Evolutionary conservation across 2,329 filamentous ascomycete genomes (phyloP).

Genomic region (Exophiala sp.): DNA sequence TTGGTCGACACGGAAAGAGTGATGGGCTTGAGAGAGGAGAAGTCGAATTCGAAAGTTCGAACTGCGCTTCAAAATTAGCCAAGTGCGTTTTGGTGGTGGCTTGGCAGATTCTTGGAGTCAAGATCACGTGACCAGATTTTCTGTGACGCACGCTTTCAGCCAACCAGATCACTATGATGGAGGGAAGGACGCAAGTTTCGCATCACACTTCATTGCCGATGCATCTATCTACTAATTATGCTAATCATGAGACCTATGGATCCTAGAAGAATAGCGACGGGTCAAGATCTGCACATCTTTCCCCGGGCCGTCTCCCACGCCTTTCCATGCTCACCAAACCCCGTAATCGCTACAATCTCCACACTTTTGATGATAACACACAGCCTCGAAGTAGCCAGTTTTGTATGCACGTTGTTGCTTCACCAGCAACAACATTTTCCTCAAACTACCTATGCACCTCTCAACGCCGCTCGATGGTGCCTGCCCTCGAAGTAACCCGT

Average conservation of each 20-base stretch:
- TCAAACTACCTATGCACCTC: too few species aligned
- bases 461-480: too few species aligned
- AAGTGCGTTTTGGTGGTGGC: too few species aligned
- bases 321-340: neutral
- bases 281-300: slow-evolving; percentile 22
- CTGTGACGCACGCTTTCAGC: too few species aligned
- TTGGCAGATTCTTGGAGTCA: too few species aligned
- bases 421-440: neutral
- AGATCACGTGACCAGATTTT: too few species aligned
- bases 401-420: neutral
- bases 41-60: neutral
- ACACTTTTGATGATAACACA: slow-evolving; percentile 6
- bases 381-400: neutral
- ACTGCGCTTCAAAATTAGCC: neutral
- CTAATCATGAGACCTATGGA: slow-evolving; percentile 11
- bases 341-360: neutral
- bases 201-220: neutral
- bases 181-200: too few species aligned
- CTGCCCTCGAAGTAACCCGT: neutral
- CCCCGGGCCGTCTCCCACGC: neutral
- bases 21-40: neutral
- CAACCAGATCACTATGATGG: too few species aligned
- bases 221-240: slow-evolving; percentile 2
- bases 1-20: neutral
- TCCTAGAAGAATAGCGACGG: neutral